Percentiles rank a stretch among this genome's conserved stretches.
Evolutionary conservation across 352 stramenopile species (phyloP).

Genomic region (Globisporangium alternatum): DNA sequence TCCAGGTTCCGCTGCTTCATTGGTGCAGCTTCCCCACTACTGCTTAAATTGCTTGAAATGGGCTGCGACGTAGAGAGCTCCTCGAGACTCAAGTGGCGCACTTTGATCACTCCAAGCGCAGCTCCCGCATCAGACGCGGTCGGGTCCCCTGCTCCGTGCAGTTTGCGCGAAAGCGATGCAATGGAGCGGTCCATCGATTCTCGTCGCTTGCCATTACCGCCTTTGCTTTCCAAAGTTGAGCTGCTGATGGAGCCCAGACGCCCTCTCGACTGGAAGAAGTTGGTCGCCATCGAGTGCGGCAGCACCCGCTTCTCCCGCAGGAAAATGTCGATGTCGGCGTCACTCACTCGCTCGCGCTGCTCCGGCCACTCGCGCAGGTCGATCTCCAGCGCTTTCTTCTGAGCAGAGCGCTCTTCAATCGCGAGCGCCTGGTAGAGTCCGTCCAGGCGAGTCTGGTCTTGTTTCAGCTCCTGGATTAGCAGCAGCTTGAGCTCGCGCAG

Average conservation of each 20-base stretch:
- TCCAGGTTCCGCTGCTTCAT: slow-evolving; percentile 25
- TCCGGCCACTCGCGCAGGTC: slow-evolving; percentile 88
- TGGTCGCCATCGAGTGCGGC: slow-evolving; percentile 25
- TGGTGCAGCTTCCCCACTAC: background rate
- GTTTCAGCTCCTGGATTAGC: slow-evolving; percentile 67
- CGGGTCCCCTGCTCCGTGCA: slow-evolving; percentile 17
- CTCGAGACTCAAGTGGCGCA: slow-evolving; percentile 17
- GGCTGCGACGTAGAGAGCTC: background rate
- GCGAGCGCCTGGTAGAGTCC: slow-evolving; percentile 46
- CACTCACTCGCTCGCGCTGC: slow-evolving; percentile 79
- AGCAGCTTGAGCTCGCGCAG: slow-evolving; percentile 87
- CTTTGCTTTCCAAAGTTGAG: background rate
- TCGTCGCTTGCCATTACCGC: background rate
- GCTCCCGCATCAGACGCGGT: background rate
- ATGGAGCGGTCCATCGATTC: slow-evolving; percentile 33
- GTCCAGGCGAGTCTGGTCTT: slow-evolving; percentile 50
- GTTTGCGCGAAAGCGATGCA: slow-evolving; percentile 26
- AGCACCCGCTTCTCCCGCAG: slow-evolving; percentile 49
- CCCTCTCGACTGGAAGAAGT: slow-evolving; percentile 5
- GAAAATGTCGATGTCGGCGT: slow-evolving; percentile 75
- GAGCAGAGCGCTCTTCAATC: slow-evolving; percentile 4
- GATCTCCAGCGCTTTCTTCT: slow-evolving; percentile 29
- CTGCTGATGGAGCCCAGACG: slow-evolving; percentile 9
- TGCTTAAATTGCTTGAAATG: background rate
- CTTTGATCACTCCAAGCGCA: background rate